Evolutionary conservation across 2,329 filamentous ascomycete species (phyloP), one percentile per base, ranked within the genome.

Genomic region (Pseudogymnoascus sp.): DNA sequence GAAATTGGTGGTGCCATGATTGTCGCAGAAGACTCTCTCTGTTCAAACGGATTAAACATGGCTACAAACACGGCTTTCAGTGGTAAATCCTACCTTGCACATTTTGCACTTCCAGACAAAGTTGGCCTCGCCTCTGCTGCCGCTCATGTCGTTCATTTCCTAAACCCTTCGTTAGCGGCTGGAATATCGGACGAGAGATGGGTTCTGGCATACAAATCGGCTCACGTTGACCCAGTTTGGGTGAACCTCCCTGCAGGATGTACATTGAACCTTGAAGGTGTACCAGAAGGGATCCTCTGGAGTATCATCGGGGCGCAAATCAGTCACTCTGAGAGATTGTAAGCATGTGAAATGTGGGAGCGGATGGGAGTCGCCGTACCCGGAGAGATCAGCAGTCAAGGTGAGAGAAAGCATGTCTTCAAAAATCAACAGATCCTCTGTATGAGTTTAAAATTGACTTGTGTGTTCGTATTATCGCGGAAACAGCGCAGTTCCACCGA

Each of bases 101-200:
- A 95, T 93, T 77, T 96, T 96, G 83, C 95, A 99, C 76, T 87
- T 93, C 93, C 95, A 99, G n/a, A 99, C 95, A 76, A 99, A 99
- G 77, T 97, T 97, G 66, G 95, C 95, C 76, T 97, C 93, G 68
- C 95, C 95, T 72, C 91, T 85, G 75, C 93, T 97, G 37, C 93
- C 93, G 67, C 91, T 95, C 75, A 97, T 86, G 68, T 97, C 92
- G 73, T 96, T 93, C 72, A 81, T 83, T 74, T 97, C 93, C 91
- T 96, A 67, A 6, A 7, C 10, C 36, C 16, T 40, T 31, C 39
- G 18, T 42, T 63, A 45, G 8, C 21, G 29, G 26, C 12, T 70
- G 34, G 26, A 26, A 26, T 26, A 26, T 26, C 26, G 26, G 26
- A n/a, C n/a, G n/a, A n/a, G n/a, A 60, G 12, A 29, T 6, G 18